Evolutionary conservation across 2,329 filamentous ascomycete genomes (phyloP), one percentile per base, ranked within the genome.

Genomic region (Apiospora malaysiana): DNA sequence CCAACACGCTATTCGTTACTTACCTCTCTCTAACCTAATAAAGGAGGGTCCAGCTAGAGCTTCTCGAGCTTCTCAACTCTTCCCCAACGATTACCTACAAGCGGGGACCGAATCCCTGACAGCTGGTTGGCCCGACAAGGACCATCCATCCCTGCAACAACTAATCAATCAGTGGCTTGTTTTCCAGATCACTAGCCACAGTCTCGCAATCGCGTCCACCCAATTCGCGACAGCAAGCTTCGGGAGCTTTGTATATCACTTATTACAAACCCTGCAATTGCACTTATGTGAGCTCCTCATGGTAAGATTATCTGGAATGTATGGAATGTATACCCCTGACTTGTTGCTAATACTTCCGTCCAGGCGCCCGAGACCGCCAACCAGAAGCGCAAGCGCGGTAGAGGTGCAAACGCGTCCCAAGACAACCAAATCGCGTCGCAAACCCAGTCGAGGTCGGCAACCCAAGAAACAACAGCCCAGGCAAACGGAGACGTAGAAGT

Each of bases 301-400:
- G 56, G 56, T 40, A 23, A 63, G 56, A 5, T 3, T 40, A 9
- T 14, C 27, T 23, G 18, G 1, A 40, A 4, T n/a, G 10, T 40
- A 1, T 23, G 18, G 1, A 40, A 4, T n/a, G 10, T 40, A 1
- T 9, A n/a, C 18, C 16, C 6, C 4, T 32, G 18, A 43, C 43
- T 7, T 9, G 27, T n/a, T 27, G 65, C 40, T 46, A 9, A 67
- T 9, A 14, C 27, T 67, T 6, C 8, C 12, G 2, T 45, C 12
- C 56, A 78, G 78, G 75, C 73, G 18, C 70, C 74, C 47, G 75
- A 78, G 69, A 73, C 78, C 43, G 76, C 76, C 40, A 79, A 79
- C 69, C 79, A 79, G 69, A 83, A 82, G 74, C 83, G 83, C 73
- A 85, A 84, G 76, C 84, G 83, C 77, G 82, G 82, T 69, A 80